Evolutionary conservation across 2,329 filamentous ascomycete species (phyloP).

Genomic region (Phialophora verrucosa): DNA sequence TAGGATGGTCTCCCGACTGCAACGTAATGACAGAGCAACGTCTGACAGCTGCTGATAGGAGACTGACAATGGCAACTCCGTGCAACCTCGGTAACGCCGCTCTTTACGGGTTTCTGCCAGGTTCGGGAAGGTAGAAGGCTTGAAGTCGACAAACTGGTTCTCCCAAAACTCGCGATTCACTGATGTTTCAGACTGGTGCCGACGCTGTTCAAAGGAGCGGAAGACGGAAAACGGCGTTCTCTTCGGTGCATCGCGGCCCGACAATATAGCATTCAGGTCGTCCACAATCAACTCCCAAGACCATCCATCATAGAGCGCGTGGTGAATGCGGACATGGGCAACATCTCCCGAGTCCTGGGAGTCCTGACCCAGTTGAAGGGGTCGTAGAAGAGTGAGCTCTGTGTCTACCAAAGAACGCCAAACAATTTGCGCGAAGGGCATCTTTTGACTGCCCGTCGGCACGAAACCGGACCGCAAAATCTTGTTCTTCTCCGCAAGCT

Average conservation of each 20-base stretch:
- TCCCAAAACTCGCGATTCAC: conserved; percentile 66
- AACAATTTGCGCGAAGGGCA: conserved; percentile 66
- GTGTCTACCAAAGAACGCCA: conserved; percentile 58
- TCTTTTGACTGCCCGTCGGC: conserved; percentile 51
- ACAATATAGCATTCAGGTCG: conserved; percentile 66
- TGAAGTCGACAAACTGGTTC: conserved; percentile 64
- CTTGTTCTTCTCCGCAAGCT: conserved; percentile 63
- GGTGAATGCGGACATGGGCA: conserved; percentile 69
- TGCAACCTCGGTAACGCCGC: neutral
- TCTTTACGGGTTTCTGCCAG: conserved; percentile 19
- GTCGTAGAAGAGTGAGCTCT: conserved; percentile 57
- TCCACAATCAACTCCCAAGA: conserved; percentile 75
- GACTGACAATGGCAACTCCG: conserved; percentile 42
- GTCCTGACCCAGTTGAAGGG: conserved; percentile 58
- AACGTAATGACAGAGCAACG: conserved; percentile 50
- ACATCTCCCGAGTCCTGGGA: conserved; percentile 34
- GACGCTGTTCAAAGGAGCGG: conserved; percentile 54
- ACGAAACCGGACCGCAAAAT: conserved; percentile 77
- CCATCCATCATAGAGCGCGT: conserved; percentile 93
- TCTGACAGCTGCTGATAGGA: conserved; percentile 45
- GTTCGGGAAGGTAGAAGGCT: conserved; percentile 60
- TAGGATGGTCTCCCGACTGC: conserved; percentile 74
- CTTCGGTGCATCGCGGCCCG: conserved; percentile 37
- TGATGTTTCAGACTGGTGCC: neutral
- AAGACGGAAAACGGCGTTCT: conserved; percentile 68